Evolutionary conservation across 73 alveolate species (phyloP), one percentile per base, ranked within the genome.

Genomic region (Paramecium sonneborni): DNA sequence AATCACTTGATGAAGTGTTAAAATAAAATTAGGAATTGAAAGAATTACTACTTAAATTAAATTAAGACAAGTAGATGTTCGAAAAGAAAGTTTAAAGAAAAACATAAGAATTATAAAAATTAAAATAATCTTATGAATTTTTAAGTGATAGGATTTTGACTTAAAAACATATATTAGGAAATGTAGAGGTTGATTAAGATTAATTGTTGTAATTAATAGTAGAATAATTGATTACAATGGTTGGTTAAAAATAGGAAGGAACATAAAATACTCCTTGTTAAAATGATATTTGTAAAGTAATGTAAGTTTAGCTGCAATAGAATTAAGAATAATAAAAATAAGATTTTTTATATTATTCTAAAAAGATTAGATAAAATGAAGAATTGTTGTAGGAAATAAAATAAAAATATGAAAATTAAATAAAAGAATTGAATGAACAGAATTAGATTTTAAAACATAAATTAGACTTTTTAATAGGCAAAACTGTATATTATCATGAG

Each of bases 11-110:
- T 34, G 86, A 72, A 20, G 32, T 72, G 23, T 23, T 34, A 32
- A 72, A 72, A 72, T 72, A 72, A 37, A 72, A 72, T 72, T 37
- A 72, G 24, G 86, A 72, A 35, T 38, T 72, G 12, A 72, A 72
- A 14, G 86, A 72, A 35, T 72, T 72, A n/a, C 10, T 72, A n/a
- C 55, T 72, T 2, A 72, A 72, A 72, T 21, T 72, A 6, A 72
- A 72, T 37, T 72, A 72, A 18, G 86, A 72, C 35, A 72, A 72
- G 6, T 8, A 35, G 20, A 72, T 72, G 86, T 72, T 72, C 14
- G 86, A 72, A 72, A 72, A 72, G 57, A 72, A 72, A 72, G 86
- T 72, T 1, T 72, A 32, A 62, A 24, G 84, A 62, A 62, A 62
- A 7, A 62, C 84, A 3, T 12, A 62, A 62, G 84, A 62, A 14